Base-by-base conservation (phyloP, 1,284 basidiomycete species). In the Boletus sp. region DNA sequence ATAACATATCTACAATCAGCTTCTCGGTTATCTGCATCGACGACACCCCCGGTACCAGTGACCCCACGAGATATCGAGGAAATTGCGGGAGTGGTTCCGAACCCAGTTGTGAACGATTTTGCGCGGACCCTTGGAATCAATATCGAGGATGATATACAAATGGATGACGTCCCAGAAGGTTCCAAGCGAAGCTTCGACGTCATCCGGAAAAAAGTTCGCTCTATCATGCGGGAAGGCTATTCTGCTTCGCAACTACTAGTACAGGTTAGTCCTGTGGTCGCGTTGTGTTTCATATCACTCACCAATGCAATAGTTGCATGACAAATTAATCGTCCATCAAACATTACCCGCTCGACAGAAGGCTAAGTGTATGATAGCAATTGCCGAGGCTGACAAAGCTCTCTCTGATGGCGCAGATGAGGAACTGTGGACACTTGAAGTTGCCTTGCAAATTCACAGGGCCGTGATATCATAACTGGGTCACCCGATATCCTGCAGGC, bases 1-100 rank as follows among this genome's bases (percentile, higher is more conserved):
- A 99, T 99, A 68, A 99, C 95, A 12, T 99, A 96, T 68, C 77
- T 99, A 5, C 96, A 99, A 66, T 97, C 94, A 8, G 94, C 94
- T 4, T 88, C 92, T 38, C 82, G 95, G 25, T 75, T 99, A 29
- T 86, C 86, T 13, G 70, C 77, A 5, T 84, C 90, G 1, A 82
- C 80, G 2, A 68, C 65, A 13, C 84, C 88, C 2, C 84, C 88
- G 0, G 81, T 80, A 12, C 73, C 81, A 17, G 91, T 98, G 53
- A 82, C 83, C 2, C 68, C 84, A 8, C 65, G 58, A 27, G 88
- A 91, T 58, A 88, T 99, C 16, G 91, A 97, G 69, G 96, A 99
- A 68, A 99, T 99, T 48, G 95, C 95, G 0, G 96, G 96, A 0
- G 88, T 97, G 10, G 91, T 99, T 0, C 95, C 96, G 0, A 78